Percentiles rank a stretch among this genome's conserved stretches.
Conservation (phyloP, 495 filamentous ascomycete species). For the Penicillium bovifimosum region DNA sequence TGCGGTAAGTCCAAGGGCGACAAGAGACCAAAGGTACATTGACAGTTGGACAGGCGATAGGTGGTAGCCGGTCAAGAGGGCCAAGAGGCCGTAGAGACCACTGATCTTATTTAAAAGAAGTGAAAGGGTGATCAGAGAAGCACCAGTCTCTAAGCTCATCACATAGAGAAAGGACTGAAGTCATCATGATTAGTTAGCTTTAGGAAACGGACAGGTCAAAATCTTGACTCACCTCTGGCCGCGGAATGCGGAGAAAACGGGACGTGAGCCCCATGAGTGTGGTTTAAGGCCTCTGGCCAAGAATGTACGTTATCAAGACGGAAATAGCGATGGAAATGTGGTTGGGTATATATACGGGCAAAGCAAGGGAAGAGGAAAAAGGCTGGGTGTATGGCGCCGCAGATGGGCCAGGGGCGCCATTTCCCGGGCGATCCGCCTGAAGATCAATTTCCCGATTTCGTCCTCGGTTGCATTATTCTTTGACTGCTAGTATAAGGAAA, state of each 20-base stretch:
- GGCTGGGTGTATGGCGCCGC: conserved; percentile 21
- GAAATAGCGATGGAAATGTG: conserved; percentile 15
- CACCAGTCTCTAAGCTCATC: conserved; percentile 79
- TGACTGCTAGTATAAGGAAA: not conserved
- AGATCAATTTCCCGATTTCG: conserved; percentile 8
- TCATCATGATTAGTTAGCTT: conserved; percentile 22
- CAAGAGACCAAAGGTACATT: conserved; percentile 79
- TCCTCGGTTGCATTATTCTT: not conserved
- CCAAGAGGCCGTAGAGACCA: conserved; percentile 82
- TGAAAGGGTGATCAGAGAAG: conserved; percentile 71
- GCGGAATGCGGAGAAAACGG: conserved; percentile 52
- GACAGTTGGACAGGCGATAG: conserved; percentile 65
- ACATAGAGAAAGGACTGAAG: conserved; percentile 65
- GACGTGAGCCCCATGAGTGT: conserved; percentile 42
- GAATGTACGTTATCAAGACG: conserved; percentile 5
- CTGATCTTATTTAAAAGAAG: conserved; percentile 83
- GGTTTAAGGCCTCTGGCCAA: conserved; percentile 6
- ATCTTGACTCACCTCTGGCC: conserved; percentile 48
- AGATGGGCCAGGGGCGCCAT: conserved; percentile 21
- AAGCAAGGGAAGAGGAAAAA: conserved; percentile 15
- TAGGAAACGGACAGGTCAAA: conserved; percentile 4
- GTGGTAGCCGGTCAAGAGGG: conserved; percentile 67
- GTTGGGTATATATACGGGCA: conserved; percentile 9
- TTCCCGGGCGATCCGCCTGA: conserved; percentile 25
- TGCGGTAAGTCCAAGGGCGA: conserved; percentile 54